Evolutionary conservation across 2,329 filamentous ascomycete genomes (phyloP).

Genomic region (Exophiala sideris): DNA sequence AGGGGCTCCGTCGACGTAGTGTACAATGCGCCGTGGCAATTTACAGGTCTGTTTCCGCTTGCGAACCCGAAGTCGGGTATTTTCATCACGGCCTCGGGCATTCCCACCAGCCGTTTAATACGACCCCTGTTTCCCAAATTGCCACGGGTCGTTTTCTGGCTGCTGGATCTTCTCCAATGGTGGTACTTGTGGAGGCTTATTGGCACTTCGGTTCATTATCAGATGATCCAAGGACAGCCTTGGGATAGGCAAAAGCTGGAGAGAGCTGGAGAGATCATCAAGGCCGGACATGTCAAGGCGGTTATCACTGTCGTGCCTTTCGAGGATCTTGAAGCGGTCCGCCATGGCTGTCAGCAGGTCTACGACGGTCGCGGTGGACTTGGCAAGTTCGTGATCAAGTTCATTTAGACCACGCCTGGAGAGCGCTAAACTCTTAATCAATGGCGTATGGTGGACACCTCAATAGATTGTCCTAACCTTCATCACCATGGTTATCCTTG

Average conservation of each 20-base stretch:
- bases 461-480: conserved; percentile 16
- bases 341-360: background rate
- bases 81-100: too few relatives aligned
- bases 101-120: background rate
- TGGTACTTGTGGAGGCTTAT: background rate
- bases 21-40: background rate
- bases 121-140: background rate
- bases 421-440: too few relatives aligned
- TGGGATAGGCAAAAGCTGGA: background rate
- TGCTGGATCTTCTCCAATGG: background rate
- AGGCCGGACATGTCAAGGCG: background rate
- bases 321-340: background rate
- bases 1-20: background rate
- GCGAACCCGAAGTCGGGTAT: too few relatives aligned
- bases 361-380: background rate
- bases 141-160: background rate
- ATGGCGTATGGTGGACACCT: too few relatives aligned
- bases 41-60: background rate
- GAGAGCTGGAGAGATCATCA: background rate
- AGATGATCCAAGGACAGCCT: background rate
- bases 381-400: background rate
- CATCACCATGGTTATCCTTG: conserved; percentile 27
- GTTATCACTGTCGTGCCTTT: background rate
- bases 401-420: too few relatives aligned
- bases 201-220: background rate